Evolutionary conservation across 176 grass and related monocot genomes (phyloP), one percentile per base, ranked within the genome.

Genomic region (Avena eriantha): DNA sequence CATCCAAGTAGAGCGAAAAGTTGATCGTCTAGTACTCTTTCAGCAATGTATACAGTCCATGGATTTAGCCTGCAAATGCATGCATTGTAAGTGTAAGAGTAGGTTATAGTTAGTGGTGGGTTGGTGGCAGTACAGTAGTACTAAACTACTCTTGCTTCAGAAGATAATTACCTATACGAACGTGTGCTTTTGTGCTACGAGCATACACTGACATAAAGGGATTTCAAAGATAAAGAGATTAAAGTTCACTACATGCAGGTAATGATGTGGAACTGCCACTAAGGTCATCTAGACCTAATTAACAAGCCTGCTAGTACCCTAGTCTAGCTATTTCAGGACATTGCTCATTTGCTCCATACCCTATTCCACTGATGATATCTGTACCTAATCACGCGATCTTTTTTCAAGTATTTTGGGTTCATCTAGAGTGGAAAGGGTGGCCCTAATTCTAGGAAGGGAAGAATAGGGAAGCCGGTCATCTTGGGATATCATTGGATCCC

Each of bases 401-500:
- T 80, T 75, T 46, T 66, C 11, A 60, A 10, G 9, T n/a, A 36
- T 74, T 49, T 48, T 46, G 0, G 21, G 33, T 23, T 10, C 36
- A 46, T 72, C 74, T 68, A 24, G 26, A 61, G 11, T 70, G 67
- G 54, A 75, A 84, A 85, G 66, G 46, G 24, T 57, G 55, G 43
- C 45, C 82, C 35, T 80, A 87, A 75, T 77, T 68, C 48, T 39
- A 80, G 61, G 74, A 46, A 46, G 45, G 57, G 50, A 74, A 74
- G 50, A 79, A 84, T 64, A 33, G 55, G 9, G 57, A 1, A 29
- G 29, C 29, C n/a, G n/a, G 58, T 48, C 36, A 77, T 78, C 50
- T 80, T 72, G 76, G 61, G 89, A 92, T 86, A 92, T 86, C 87
- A 89, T 94, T 73, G 81, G 81, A 87, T 85, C 88, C 80, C 68